A percentile compares a stretch with the other conserved stretches of the same genome.
Evolutionary conservation across 2,329 filamentous ascomycete genomes (phyloP).

Genomic region (Ophiostoma pallidulum): DNA sequence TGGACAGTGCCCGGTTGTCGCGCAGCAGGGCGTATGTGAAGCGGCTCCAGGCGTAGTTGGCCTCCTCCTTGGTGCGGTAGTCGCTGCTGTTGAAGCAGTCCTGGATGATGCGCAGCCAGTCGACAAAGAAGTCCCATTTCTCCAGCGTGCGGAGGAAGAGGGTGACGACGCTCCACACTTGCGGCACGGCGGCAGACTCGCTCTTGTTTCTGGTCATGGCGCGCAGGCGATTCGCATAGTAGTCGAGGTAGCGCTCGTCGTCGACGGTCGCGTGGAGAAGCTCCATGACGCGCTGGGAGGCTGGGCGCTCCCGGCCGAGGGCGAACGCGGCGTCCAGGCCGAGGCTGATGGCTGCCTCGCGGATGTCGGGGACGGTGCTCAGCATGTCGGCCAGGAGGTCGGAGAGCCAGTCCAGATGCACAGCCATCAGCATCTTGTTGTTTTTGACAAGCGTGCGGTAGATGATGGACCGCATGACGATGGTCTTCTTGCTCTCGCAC

Average conservation of each 20-base stretch:
- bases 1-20: constrained; percentile 49
- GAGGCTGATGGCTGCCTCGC: constrained; percentile 62
- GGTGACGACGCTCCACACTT: constrained; percentile 79
- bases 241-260: constrained; percentile 56
- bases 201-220: constrained; percentile 58
- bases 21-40: constrained; percentile 66
- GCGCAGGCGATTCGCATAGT: constrained; percentile 57
- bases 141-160: constrained; percentile 63
- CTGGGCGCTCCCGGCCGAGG: constrained; percentile 58
- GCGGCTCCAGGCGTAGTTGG: constrained; percentile 78
- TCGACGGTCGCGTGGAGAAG: constrained; percentile 51
- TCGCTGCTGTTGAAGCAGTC: constrained; percentile 76
- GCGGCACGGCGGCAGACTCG: constrained; percentile 60
- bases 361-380: constrained; percentile 67
- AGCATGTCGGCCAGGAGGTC: constrained; percentile 77
- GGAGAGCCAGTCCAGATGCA: constrained; percentile 68
- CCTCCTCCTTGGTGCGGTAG: constrained; percentile 58
- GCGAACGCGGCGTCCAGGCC: constrained; percentile 61
- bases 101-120: constrained; percentile 73
- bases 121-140: constrained; percentile 63
- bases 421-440: constrained; percentile 58
- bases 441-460: constrained; percentile 66
- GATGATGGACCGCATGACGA: constrained; percentile 66
- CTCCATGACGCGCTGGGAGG: constrained; percentile 58
- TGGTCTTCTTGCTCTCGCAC: constrained; percentile 65